A percentile compares a stretch with the other conserved stretches of the same genome.
phyloP scores from a whole-genome alignment of 2,329 filamentous ascomycete species.

The Penicillium fuscoglaucum region DNA sequence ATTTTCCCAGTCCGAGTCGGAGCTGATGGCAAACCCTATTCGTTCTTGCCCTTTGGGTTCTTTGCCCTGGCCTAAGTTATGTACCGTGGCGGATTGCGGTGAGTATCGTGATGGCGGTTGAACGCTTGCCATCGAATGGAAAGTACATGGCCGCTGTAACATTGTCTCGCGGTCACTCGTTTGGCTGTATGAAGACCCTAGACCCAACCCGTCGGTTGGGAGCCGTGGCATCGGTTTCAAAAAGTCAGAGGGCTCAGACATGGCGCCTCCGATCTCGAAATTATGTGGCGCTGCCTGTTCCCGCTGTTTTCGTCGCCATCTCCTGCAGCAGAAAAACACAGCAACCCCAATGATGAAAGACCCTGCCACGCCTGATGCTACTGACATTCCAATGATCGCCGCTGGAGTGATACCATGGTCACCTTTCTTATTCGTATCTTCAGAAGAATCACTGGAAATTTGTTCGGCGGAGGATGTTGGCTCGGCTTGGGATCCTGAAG shows the following conservation, averaged over 20 bases:
- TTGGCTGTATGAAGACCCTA: conserved; percentile 10
- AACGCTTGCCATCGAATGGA: conserved; percentile 18
- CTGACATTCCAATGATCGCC: conserved; percentile 40
- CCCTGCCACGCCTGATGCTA: conserved; percentile 38
- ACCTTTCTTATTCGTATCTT: conserved; percentile 13
- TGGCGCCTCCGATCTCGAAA: conserved; percentile 43
- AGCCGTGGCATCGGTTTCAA: conserved; percentile 25
- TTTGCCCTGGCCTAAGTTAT: not conserved
- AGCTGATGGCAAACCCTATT: conserved; percentile 25
- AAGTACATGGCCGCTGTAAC: conserved; percentile 14
- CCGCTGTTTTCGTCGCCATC: conserved; percentile 28
- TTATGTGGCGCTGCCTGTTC: conserved; percentile 25
- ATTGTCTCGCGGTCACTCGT: conserved; percentile 18
- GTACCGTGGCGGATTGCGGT: conserved; percentile 21
- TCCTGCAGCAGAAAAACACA: conserved; percentile 35
- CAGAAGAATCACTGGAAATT: conserved; percentile 11
- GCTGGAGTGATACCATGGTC: conserved; percentile 26
- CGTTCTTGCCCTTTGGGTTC: conserved; percentile 5
- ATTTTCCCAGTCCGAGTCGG: conserved; percentile 28
- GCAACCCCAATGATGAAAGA: conserved; percentile 37
- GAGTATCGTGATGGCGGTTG: conserved; percentile 20
- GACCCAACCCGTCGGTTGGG: conserved; percentile 21
- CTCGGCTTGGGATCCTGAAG: conserved; percentile 15
- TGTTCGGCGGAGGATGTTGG: not conserved
- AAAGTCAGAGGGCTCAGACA: conserved; percentile 41